Evolutionary conservation across 345 rosid species (phyloP).

Genomic region (Moricandia arvensis): DNA sequence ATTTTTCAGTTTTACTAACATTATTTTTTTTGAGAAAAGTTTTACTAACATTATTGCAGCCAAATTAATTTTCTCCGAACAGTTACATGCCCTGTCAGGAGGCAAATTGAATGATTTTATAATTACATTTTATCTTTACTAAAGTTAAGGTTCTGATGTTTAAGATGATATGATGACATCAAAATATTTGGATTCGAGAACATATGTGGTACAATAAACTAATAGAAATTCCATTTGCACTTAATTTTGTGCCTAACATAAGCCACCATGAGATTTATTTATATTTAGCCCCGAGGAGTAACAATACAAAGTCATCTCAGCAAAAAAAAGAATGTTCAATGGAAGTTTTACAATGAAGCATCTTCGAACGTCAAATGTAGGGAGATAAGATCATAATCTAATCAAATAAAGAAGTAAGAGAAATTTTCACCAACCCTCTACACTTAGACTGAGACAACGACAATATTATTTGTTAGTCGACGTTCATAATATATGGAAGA

Average conservation of each 20-base stretch:
- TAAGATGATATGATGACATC: conserved; percentile 28
- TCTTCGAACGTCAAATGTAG: conserved; percentile 25
- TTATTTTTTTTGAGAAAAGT: not conserved
- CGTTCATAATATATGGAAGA: too few species aligned
- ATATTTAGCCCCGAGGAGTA: not conserved
- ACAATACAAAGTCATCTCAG: not conserved
- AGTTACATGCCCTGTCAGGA: not conserved
- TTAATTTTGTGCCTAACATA: not conserved
- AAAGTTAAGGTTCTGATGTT: conserved; percentile 22
- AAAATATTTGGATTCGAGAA: conserved; percentile 31
- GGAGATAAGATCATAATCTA: conserved; percentile 33
- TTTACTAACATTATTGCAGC: not conserved
- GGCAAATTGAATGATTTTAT: not conserved
- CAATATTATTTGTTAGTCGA: not conserved
- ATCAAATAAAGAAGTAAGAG: conserved; percentile 26
- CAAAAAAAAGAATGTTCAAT: not conserved
- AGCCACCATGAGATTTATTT: conserved; percentile 10
- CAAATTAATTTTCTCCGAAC: conserved; percentile 20
- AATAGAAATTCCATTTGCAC: conserved; percentile 7
- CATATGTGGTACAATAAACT: not conserved
- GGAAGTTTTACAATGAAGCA: conserved; percentile 22
- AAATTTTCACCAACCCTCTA: conserved; percentile 12
- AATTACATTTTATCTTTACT: not conserved
- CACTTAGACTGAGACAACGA: conserved; percentile 15
- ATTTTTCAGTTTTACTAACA: not conserved